Evolutionary conservation across 164 flowering plant genomes (phyloP).

Genomic region (Protea cynaroides): DNA sequence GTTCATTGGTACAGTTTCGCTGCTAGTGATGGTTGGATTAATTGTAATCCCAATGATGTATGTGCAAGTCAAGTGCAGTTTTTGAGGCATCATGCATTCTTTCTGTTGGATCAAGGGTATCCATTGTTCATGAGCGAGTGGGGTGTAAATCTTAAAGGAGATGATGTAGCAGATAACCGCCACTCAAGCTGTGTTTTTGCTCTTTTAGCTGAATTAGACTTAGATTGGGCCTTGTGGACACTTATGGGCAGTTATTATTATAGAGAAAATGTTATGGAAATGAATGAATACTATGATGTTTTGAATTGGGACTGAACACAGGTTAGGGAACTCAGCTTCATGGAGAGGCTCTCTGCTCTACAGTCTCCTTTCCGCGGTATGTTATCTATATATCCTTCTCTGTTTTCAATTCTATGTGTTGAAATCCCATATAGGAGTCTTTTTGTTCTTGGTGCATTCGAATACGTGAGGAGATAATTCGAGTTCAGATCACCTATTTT

Average conservation of each 20-base stretch:
- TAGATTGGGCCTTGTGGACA: slow-evolving; percentile 83
- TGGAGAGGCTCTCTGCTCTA: slow-evolving; percentile 40
- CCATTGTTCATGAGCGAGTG: slow-evolving; percentile 83
- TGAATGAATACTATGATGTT: slow-evolving; percentile 56
- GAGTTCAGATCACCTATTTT: too few species aligned
- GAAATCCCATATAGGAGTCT: too few species aligned
- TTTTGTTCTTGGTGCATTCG: too few species aligned
- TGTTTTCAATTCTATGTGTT: too few species aligned
- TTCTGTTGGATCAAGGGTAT: slow-evolving; percentile 50
- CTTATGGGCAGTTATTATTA: slow-evolving; percentile 69
- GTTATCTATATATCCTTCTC: too few species aligned
- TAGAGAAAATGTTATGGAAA: slow-evolving; percentile 55
- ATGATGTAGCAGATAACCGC: slow-evolving; percentile 64
- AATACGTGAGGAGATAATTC: too few species aligned
- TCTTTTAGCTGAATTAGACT: slow-evolving; percentile 65
- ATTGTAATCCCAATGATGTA: slow-evolving; percentile 55
- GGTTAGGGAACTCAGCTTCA: slow-evolving; percentile 40
- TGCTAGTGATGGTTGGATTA: slow-evolving; percentile 47
- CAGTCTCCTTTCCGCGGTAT: slow-evolving; percentile 72
- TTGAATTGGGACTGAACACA: slow-evolving; percentile 52
- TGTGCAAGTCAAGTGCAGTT: slow-evolving; percentile 40
- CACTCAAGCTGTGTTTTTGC: slow-evolving; percentile 64
- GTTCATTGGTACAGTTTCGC: slow-evolving; percentile 72
- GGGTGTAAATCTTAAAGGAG: slow-evolving; percentile 67
- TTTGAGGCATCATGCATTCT: slow-evolving; percentile 42